These are phyloP conservation scores for Quercus variabilis DNA, from an alignment of 306 rosid genomes.

Conservation along the genomic window DNA sequence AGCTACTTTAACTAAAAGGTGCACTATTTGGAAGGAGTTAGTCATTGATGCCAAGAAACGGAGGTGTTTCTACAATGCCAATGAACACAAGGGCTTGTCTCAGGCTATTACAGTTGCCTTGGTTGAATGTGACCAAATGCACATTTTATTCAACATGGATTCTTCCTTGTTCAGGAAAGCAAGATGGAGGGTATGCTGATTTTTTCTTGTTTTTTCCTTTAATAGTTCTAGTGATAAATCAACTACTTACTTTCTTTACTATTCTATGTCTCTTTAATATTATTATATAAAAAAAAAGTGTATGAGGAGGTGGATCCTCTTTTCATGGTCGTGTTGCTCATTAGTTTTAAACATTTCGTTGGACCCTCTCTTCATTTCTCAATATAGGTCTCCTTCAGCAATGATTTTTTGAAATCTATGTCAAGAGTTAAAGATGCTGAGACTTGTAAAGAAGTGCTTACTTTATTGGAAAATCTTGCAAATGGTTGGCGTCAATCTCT, in stretches of 20 bases:
- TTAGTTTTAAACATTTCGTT: not conserved
- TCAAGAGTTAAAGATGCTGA: not conserved
- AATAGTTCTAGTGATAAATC: no score
- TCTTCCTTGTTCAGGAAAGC: conserved; percentile 15
- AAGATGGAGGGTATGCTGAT: conserved; percentile 31
- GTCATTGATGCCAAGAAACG: conserved; percentile 34
- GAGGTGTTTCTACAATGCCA: conserved; percentile 25
- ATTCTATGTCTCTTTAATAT: no score
- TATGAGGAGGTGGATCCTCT: no score
- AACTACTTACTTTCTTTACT: no score
- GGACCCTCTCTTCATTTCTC: not conserved
- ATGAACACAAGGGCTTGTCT: conserved; percentile 23
- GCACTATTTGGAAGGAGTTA: conserved; percentile 30
- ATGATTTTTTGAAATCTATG: not conserved
- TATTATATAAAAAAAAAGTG: no score
- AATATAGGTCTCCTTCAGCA: not conserved
- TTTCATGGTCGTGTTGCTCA: not conserved
- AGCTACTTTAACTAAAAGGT: conserved; percentile 18
- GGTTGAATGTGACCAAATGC: conserved; percentile 11
- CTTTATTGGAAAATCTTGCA: not conserved
- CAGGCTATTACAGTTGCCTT: conserved; percentile 10
- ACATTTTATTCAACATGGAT: not conserved
- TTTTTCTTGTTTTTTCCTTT: not conserved
- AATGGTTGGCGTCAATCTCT: not conserved
- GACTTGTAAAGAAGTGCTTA: not conserved